phyloP scores from a whole-genome alignment of 2,329 filamentous ascomycete genomes.

The Diaporthe sp. region DNA sequence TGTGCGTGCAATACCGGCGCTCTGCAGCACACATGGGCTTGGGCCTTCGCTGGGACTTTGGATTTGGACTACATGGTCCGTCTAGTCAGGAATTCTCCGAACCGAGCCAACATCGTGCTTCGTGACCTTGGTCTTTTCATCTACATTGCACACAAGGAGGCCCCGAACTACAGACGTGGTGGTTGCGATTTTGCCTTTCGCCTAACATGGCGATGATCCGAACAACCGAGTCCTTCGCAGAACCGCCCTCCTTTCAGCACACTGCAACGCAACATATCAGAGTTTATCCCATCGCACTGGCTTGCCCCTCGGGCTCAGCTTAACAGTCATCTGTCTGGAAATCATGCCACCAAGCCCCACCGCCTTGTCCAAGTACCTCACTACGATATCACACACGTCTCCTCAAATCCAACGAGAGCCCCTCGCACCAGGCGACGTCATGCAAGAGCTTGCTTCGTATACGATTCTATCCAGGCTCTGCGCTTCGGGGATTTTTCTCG shows the following conservation, averaged over 20 bases:
- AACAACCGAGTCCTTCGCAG: conserved; percentile 29
- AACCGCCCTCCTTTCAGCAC: conserved; percentile 1
- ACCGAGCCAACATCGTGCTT: conserved; percentile 13
- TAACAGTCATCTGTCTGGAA: neutral
- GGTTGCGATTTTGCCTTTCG: conserved; percentile 24
- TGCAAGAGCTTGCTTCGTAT: neutral
- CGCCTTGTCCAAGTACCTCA: neutral
- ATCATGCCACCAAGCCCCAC: neutral
- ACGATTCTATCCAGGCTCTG: neutral
- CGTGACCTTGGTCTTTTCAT: neutral
- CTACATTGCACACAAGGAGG: neutral
- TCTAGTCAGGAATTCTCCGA: conserved; percentile 21
- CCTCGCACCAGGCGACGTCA: neutral
- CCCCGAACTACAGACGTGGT: neutral
- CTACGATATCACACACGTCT: neutral
- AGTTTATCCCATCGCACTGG: conserved; percentile 5
- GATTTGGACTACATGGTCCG: neutral
- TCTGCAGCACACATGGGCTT: neutral
- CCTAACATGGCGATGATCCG: conserved; percentile 25
- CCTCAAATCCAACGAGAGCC: neutral
- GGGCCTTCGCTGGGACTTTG: neutral
- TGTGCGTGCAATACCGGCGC: conserved; percentile 20
- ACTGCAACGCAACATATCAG: conserved; percentile 24
- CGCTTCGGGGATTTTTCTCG: conserved; percentile 20
- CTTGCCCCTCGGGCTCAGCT: neutral